These are phyloP conservation scores for Mycena epipterygia DNA, from an alignment of 768 basidiomycete species.

Conservation along the genomic window DNA sequence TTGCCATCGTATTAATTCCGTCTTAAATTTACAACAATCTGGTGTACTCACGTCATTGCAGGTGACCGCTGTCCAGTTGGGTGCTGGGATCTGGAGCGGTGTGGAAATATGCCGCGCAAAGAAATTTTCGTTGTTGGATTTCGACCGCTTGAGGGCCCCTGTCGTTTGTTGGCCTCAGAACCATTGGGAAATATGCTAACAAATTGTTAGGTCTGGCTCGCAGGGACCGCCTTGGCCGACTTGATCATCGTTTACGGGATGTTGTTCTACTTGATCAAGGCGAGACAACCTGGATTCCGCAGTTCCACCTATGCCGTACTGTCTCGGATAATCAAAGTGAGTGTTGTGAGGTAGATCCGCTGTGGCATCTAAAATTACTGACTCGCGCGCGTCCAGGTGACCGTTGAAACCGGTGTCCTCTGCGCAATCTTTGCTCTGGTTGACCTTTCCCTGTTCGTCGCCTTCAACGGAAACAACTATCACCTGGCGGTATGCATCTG, in stretches of 20 bases:
- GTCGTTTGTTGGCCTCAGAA: background rate
- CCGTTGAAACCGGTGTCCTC: slow-evolving; percentile 38
- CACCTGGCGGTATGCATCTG: slow-evolving; percentile 36
- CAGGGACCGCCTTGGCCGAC: slow-evolving; percentile 35
- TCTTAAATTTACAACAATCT: background rate
- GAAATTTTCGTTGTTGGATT: background rate
- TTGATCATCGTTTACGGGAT: slow-evolving; percentile 38
- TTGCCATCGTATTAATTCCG: background rate
- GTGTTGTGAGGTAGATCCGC: background rate
- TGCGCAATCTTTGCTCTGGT: slow-evolving; percentile 38
- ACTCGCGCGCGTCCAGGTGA: slow-evolving; percentile 14
- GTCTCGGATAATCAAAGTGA: slow-evolving; percentile 21
- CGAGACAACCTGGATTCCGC: slow-evolving; percentile 11
- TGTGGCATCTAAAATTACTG: background rate
- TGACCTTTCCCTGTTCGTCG: slow-evolving; percentile 36
- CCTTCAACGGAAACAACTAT: slow-evolving; percentile 33
- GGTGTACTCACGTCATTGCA: background rate
- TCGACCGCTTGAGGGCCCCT: background rate
- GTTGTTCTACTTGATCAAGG: slow-evolving; percentile 34
- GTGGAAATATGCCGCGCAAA: slow-evolving; percentile 1
- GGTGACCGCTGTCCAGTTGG: slow-evolving; percentile 6
- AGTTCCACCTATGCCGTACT: background rate
- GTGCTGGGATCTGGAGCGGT: slow-evolving; percentile 13
- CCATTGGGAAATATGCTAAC: background rate
- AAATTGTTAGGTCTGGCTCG: slow-evolving; percentile 35